phyloP scores from a whole-genome alignment of 192 early-diverging fungal species.

The Mortierella antarctica region DNA sequence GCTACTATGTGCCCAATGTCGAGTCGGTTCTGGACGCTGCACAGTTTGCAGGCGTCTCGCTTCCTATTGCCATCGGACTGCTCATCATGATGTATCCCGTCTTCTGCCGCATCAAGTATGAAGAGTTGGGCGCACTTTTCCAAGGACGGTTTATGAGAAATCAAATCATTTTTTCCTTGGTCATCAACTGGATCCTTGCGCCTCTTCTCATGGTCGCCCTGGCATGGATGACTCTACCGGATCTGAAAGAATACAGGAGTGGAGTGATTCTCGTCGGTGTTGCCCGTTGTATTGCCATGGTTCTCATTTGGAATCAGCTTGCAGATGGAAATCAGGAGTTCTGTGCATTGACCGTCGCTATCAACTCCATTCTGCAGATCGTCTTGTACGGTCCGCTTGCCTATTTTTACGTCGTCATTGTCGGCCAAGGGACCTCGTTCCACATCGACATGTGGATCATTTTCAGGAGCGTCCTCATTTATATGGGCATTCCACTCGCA shows the following conservation, averaged over 20 bases:
- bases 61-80: constrained; percentile 75
- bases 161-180: constrained; percentile 65
- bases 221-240: constrained; percentile 74
- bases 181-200: constrained; percentile 76
- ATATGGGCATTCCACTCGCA: constrained; percentile 73
- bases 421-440: constrained; percentile 49
- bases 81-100: constrained; percentile 83
- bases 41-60: constrained; percentile 71
- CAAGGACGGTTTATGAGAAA: constrained; percentile 57
- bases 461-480: constrained; percentile 66
- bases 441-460: constrained; percentile 68
- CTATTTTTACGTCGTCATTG: constrained; percentile 65
- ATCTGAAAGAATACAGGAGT: constrained; percentile 71
- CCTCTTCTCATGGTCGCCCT: constrained; percentile 74
- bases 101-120: constrained; percentile 69
- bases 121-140: constrained; percentile 54
- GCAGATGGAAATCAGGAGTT: constrained; percentile 73
- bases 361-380: constrained; percentile 78
- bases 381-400: constrained; percentile 70
- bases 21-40: constrained; percentile 61
- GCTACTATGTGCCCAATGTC: constrained; percentile 65
- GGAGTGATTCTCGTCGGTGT: constrained; percentile 69
- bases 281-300: constrained; percentile 80
- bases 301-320: constrained; percentile 80
- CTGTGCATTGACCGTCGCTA: constrained; percentile 75